Evolutionary conservation across 2,329 filamentous ascomycete species (phyloP).

Genomic region (Verticillium nubilum): DNA sequence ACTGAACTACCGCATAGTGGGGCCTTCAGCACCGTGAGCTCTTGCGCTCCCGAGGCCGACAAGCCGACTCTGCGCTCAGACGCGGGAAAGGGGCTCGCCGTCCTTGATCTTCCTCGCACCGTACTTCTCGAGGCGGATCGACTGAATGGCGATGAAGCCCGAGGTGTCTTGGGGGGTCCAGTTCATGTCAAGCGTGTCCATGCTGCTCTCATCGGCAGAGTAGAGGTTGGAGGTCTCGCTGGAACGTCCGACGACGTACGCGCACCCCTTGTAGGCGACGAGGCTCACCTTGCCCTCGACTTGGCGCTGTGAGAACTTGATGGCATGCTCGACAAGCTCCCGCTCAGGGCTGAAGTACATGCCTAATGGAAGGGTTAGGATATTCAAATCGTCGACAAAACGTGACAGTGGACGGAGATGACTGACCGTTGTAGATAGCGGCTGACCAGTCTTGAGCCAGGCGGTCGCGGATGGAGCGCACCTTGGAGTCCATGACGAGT

Average conservation of each 20-base stretch:
- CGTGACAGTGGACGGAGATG: too few relatives aligned
- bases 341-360: slow-evolving; percentile 30
- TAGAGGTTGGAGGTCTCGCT: slow-evolving; percentile 44
- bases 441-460: slow-evolving; percentile 25
- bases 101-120: not conserved
- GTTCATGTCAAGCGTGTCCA: slow-evolving; percentile 43
- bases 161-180: slow-evolving; percentile 36
- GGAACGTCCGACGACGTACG: slow-evolving; percentile 39
- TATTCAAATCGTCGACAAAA: too few relatives aligned
- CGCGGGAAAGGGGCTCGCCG: too few relatives aligned
- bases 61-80: too few relatives aligned
- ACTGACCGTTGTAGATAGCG: slow-evolving; percentile 20
- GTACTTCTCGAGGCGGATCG: slow-evolving; percentile 54
- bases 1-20: too few relatives aligned
- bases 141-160: slow-evolving; percentile 63
- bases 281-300: slow-evolving; percentile 23
- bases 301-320: slow-evolving; percentile 53
- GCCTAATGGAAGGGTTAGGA: too few relatives aligned
- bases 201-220: slow-evolving; percentile 39
- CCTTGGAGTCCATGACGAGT: slow-evolving; percentile 45
- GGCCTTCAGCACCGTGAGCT: too few relatives aligned
- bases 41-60: too few relatives aligned
- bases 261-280: slow-evolving; percentile 33
- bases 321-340: slow-evolving; percentile 56
- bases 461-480: slow-evolving; percentile 47